Evolutionary conservation across 225 moss, liverwort and hornwort species (phyloP).

Genomic region (Pleurozium schreberi): DNA sequence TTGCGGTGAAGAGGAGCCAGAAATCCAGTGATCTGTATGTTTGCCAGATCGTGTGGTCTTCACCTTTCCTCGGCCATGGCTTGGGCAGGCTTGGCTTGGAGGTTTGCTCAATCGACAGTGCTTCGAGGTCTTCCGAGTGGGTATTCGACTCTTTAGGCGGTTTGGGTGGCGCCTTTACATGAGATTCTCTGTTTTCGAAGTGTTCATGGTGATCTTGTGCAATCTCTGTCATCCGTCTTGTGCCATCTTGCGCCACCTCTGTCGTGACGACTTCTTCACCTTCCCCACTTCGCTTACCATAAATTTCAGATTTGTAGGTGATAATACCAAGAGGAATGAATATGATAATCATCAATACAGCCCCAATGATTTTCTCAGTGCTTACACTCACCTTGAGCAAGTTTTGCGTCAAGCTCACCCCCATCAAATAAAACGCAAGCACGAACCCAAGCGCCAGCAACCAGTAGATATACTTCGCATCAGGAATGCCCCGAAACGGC

Average conservation of each 20-base stretch:
- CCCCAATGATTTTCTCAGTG: constrained; percentile 3
- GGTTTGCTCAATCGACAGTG: not conserved
- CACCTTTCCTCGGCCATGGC: constrained; percentile 22
- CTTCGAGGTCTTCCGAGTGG: not conserved
- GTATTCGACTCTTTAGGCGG: not conserved
- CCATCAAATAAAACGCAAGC: constrained; percentile 31
- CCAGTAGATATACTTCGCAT: constrained; percentile 16
- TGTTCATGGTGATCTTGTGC: not conserved
- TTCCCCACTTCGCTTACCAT: constrained; percentile 15
- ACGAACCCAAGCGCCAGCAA: constrained; percentile 20
- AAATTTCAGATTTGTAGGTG: constrained; percentile 6
- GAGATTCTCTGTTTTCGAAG: not conserved
- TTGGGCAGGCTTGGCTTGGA: not conserved
- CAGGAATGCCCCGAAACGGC: constrained; percentile 15
- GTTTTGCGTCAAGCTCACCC: constrained; percentile 14
- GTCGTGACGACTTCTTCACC: not conserved
- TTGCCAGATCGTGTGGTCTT: constrained; percentile 52
- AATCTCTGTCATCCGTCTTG: not conserved
- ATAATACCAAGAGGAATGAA: not conserved
- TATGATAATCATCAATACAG: not conserved
- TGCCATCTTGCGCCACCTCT: not conserved
- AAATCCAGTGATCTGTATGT: constrained; percentile 31
- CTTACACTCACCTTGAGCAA: not conserved
- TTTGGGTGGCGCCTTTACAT: not conserved
- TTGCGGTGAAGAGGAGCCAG: constrained; percentile 53